Evolutionary conservation across 495 filamentous ascomycete species (phyloP), one percentile per base, ranked within the genome.

Genomic region (Cercophora scortea): DNA sequence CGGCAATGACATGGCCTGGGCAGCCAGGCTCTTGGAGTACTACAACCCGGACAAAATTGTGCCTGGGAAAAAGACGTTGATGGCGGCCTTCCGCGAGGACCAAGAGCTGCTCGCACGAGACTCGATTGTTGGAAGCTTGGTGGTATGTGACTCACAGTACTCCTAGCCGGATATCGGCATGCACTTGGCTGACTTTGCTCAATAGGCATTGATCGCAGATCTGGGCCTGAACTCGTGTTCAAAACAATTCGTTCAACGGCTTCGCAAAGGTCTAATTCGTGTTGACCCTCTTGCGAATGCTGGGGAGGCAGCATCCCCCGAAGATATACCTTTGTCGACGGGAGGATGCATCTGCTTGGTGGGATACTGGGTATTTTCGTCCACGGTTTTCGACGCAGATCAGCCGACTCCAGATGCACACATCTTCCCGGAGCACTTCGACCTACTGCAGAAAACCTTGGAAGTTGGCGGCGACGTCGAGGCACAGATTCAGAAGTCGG

Each of bases 321-420:
- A 83, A 13, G 80, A 87, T 17, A 86, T 95, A 45, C 81, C 83
- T 9, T 75, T 95, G 0, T 90, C 90, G 40, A 80, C 85, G 50
- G 79, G 83, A 18, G 88, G 87, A 4, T 76, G 80, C 11, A 67
- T 88, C 4, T 77, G 86, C 38, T 73, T 90, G 16, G 65, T 83
- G 8, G 77, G 81, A n/a, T 76, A 73, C 60, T 74, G 72, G 67
- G 64, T 79, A 35, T 77, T 80, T 47, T 75, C 79, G 1, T 69
- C 77, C 10, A 65, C 75, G 17, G 56, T 79, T n/a, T 81, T 81
- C 52, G 66, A 71, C 35, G 70, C 78, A 8, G 66, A 66, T 46
- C 74, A 69, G 48, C 65, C 63, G 15, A 58, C 52, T 25, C 74
- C 73, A 6, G 61, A 65, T 3, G 71, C 85, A 46, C 51, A 75